Percentiles rank a stretch among this genome's conserved stretches.
Evolutionary conservation across 225 moss, liverwort and hornwort genomes (phyloP).

Genomic region (Rhytidiadelphus loreus): DNA sequence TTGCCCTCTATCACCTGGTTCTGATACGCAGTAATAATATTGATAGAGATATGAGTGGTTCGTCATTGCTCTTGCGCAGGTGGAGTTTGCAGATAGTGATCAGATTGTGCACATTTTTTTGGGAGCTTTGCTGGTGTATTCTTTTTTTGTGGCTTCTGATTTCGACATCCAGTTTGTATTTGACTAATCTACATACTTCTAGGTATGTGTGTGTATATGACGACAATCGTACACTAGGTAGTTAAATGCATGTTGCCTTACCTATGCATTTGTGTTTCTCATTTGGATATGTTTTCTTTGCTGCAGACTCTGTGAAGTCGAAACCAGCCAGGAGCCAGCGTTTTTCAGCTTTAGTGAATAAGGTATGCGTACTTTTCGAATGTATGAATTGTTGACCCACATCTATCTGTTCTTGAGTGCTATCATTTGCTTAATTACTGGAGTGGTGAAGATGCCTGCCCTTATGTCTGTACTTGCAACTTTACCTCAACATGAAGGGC

Average conservation of each 20-base stretch:
- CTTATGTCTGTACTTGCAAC: not conserved
- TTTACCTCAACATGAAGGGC: not conserved
- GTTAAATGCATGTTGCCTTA: not conserved
- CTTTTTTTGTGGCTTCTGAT: not conserved
- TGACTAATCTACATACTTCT: not conserved
- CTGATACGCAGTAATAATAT: not conserved
- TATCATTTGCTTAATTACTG: not conserved
- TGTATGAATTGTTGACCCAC: not conserved
- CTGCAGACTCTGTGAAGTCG: slow-evolving; percentile 3
- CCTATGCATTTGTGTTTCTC: not conserved
- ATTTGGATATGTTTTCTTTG: not conserved
- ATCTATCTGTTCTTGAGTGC: not conserved
- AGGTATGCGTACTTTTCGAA: not conserved
- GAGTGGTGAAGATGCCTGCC: not conserved
- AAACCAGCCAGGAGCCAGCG: not conserved
- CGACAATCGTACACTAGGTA: not conserved
- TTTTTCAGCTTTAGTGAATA: not conserved
- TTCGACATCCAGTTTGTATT: not conserved
- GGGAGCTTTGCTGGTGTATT: not conserved
- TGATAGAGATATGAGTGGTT: not conserved
- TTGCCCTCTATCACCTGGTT: not conserved
- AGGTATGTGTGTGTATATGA: not conserved
- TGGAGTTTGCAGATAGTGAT: not conserved
- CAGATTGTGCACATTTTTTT: not conserved
- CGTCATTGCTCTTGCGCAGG: not conserved